A percentile compares a stretch with the other conserved stretches of the same genome.
These are phyloP conservation scores for Alnus glutinosa DNA, from an alignment of 306 rosid genomes.

Conservation along the genomic window DNA sequence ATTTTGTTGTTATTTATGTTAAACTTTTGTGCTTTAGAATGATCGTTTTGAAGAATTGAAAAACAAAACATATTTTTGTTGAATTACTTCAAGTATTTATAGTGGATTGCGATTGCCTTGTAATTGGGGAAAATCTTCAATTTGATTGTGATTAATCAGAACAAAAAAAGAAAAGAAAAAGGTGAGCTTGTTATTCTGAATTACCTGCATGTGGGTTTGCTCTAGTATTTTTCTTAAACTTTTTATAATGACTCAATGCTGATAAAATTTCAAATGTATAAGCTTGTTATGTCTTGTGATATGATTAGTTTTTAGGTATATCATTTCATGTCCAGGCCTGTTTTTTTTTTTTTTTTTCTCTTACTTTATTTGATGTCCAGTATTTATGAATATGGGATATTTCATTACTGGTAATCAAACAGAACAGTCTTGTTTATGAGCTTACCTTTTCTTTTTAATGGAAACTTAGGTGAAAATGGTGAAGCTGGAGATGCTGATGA, in stretches of 20 bases:
- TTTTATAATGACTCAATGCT: not conserved
- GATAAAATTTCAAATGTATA: not conserved
- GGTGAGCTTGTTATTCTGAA: not conserved
- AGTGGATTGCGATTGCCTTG: not conserved
- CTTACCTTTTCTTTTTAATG: not conserved
- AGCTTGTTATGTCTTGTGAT: not conserved
- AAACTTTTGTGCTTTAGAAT: not conserved
- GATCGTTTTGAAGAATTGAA: not conserved
- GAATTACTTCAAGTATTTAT: not conserved
- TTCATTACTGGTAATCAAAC: not conserved
- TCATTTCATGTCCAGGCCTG: not conserved
- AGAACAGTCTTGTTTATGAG: not conserved
- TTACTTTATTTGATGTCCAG: not conserved
- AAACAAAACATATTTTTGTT: not conserved
- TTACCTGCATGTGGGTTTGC: not conserved
- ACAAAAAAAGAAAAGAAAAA: not conserved
- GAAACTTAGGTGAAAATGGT: slow-evolving; percentile 36
- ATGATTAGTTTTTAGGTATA: not conserved
- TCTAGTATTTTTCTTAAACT: not conserved
- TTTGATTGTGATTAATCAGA: not conserved
- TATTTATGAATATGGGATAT: not conserved
- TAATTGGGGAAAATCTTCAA: not conserved
- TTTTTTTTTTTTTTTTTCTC: not conserved
- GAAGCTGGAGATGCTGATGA: slow-evolving; percentile 30
- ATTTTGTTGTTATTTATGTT: not conserved